Evolutionary conservation across 2,329 filamentous ascomycete genomes (phyloP).

Genomic region (Allantophomopsis lycopodina): DNA sequence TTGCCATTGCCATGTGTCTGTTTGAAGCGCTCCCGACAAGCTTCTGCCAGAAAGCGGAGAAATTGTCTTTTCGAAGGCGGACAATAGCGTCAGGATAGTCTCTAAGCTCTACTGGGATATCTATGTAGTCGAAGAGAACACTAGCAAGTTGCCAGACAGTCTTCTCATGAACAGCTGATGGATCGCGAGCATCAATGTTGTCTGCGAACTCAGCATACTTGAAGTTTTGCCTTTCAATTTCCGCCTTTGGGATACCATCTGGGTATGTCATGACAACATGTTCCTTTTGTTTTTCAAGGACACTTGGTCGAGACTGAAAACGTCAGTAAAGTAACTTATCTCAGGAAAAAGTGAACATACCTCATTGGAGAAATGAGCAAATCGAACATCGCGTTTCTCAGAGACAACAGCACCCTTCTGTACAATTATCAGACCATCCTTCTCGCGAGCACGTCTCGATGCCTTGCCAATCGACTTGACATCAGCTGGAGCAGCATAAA

Average conservation of each 20-base stretch:
- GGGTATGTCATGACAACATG: conserved; percentile 37
- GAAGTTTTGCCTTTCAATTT: conserved; percentile 25
- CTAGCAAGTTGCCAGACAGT: conserved; percentile 76
- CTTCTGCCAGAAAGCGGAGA: conserved; percentile 54
- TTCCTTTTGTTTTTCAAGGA: conserved; percentile 38
- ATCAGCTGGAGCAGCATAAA: conserved; percentile 40
- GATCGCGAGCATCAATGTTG: conserved; percentile 22
- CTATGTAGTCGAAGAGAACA: conserved; percentile 69
- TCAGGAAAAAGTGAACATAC: no score
- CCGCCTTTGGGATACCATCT: conserved; percentile 46
- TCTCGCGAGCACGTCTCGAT: conserved; percentile 13
- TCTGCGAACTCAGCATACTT: conserved; percentile 35
- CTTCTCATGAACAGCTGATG: conserved; percentile 47
- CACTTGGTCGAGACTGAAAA: conserved; percentile 36
- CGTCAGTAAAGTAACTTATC: no score
- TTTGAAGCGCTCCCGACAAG: conserved; percentile 48
- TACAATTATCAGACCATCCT: conserved; percentile 34
- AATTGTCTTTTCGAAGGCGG: conserved; percentile 39
- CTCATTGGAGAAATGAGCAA: conserved; percentile 47
- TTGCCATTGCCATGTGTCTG: conserved; percentile 40
- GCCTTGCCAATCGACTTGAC: conserved; percentile 17
- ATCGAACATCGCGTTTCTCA: conserved; percentile 48
- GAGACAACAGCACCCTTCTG: conserved; percentile 44
- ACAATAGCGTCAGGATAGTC: conserved; percentile 20
- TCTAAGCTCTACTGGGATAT: conserved; percentile 26